Conservation (phyloP, 2,329 filamentous ascomycete species). For the Penicillium janthinellum region DNA sequence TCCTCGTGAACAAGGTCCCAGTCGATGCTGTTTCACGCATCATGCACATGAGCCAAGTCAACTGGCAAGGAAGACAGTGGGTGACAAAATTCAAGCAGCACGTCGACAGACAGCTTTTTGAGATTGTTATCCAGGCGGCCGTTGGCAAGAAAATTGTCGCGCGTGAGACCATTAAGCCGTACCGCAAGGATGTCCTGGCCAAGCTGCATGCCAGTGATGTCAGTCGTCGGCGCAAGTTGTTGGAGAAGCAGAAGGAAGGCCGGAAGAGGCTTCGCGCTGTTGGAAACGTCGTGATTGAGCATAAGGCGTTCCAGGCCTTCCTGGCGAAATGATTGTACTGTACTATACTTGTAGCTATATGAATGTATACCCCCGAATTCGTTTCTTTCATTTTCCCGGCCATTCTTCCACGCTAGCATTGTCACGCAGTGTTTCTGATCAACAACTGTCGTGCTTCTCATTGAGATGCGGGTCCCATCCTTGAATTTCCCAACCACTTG, state of each 20-base stretch:
- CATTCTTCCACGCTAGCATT: not conserved
- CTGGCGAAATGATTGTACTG: constrained; percentile 66
- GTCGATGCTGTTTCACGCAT: constrained; percentile 95
- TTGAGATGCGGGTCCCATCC: not conserved
- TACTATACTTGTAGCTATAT: constrained; percentile 19
- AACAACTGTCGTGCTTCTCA: not conserved
- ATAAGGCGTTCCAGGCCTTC: constrained; percentile 93
- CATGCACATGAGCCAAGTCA: constrained; percentile 78
- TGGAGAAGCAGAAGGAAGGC: constrained; percentile 97
- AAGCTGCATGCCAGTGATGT: constrained; percentile 94
- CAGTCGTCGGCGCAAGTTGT: constrained; percentile 75
- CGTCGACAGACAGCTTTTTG: constrained; percentile 95
- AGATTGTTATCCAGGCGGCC: constrained; percentile 91
- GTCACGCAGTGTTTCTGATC: not conserved
- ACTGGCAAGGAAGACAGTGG: constrained; percentile 81
- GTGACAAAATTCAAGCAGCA: constrained; percentile 96
- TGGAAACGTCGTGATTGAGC: constrained; percentile 93
- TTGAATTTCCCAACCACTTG: not conserved
- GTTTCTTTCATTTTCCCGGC: not conserved
- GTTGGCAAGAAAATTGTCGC: constrained; percentile 82
- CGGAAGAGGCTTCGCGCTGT: constrained; percentile 76
- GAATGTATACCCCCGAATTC: constrained; percentile 8
- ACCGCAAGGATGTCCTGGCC: constrained; percentile 89
- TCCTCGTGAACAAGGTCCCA: constrained; percentile 88
- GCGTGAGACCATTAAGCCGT: constrained; percentile 92